phyloP scores from a whole-genome alignment of 83 land plant species.

The Larix sibirica region DNA sequence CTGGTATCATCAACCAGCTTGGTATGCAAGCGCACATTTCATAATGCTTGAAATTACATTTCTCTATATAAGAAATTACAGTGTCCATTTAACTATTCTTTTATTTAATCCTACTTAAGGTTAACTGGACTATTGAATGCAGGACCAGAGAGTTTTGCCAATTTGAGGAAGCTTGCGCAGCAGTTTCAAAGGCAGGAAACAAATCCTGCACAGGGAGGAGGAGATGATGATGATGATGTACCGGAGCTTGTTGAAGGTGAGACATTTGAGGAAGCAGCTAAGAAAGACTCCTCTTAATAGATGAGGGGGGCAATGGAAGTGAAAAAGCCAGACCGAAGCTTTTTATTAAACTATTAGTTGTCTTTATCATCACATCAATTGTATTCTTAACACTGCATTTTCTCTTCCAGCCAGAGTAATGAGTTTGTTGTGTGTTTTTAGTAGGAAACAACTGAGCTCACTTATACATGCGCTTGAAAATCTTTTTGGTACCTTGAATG shows the following conservation, averaged over 20 bases:
- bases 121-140: neutral
- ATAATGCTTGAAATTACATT: neutral
- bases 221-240: conserved; percentile 42
- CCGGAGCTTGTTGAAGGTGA: conserved; percentile 41
- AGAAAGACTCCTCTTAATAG: conserved; percentile 19
- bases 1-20: conserved; percentile 43
- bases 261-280: conserved; percentile 41
- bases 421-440: neutral
- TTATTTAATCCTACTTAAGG: neutral
- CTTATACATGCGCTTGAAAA: neutral
- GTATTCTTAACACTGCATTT: neutral
- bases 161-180: conserved; percentile 38
- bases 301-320: neutral
- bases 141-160: conserved; percentile 44
- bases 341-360: neutral
- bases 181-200: conserved; percentile 27
- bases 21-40: conserved; percentile 24
- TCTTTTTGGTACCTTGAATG: neutral
- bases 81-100: neutral
- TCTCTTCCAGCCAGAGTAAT: neutral
- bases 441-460: conserved; percentile 2
- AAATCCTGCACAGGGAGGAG: conserved; percentile 12
- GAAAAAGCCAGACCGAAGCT: neutral
- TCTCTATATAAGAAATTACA: neutral
- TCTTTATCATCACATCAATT: neutral